Percentiles rank a stretch among this genome's conserved stretches.
These are phyloP conservation scores for Colletotrichum truncatum DNA, from an alignment of 2,329 filamentous ascomycete genomes.

Conservation along the genomic window DNA sequence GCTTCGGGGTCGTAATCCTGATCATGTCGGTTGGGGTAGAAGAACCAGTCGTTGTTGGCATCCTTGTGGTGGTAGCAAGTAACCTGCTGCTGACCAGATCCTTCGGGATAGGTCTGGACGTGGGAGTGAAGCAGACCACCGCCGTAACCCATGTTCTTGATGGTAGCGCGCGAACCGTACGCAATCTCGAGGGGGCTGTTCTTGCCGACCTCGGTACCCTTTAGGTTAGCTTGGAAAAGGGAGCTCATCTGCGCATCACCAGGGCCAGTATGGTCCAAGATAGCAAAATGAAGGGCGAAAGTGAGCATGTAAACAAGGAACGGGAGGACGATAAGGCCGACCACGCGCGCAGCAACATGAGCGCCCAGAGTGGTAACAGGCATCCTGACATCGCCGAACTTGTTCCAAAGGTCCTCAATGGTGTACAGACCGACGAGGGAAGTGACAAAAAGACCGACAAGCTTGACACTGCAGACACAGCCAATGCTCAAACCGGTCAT, in stretches of 20 bases:
- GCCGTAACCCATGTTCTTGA: slow-evolving; percentile 99
- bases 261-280: slow-evolving; percentile 92
- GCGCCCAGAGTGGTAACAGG: slow-evolving; percentile 77
- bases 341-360: slow-evolving; percentile 81
- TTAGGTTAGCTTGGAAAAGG: slow-evolving; percentile 96
- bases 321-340: slow-evolving; percentile 89
- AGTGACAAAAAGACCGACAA: slow-evolving; percentile 95
- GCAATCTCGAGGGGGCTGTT: slow-evolving; percentile 94
- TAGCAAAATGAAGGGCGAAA: slow-evolving; percentile 93
- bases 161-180: slow-evolving; percentile 85
- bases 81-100: slow-evolving; percentile 93
- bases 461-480: slow-evolving; percentile 98
- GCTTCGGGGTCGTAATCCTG: slow-evolving; percentile 76
- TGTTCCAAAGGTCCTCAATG: slow-evolving; percentile 95
- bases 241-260: slow-evolving; percentile 99
- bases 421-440: slow-evolving; percentile 96
- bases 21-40: slow-evolving; percentile 90
- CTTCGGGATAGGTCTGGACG: slow-evolving; percentile 94
- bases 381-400: slow-evolving; percentile 95
- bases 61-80: slow-evolving; percentile 99
- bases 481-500: slow-evolving; percentile 95
- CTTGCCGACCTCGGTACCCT: slow-evolving; percentile 91
- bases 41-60: slow-evolving; percentile 99
- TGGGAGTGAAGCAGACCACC: slow-evolving; percentile 96
- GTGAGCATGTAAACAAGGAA: slow-evolving; percentile 94